Percentiles rank a stretch among this genome's conserved stretches.
These are phyloP conservation scores for Penicillium mononematosum DNA, from an alignment of 495 filamentous ascomycete genomes.

Conservation along the genomic window DNA sequence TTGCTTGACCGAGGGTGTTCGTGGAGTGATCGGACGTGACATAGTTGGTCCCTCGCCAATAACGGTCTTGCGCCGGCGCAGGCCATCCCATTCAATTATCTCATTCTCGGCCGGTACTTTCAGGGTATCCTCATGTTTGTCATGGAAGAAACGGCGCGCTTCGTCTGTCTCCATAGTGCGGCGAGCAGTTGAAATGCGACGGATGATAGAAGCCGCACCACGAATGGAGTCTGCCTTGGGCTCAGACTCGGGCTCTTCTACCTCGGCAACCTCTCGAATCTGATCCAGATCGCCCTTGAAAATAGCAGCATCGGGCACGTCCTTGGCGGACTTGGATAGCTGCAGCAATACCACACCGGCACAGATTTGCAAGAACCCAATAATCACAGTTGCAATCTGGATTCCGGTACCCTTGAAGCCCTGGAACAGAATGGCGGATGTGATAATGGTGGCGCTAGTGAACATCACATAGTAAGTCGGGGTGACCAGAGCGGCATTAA, in stretches of 20 bases:
- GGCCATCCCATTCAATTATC: slow-evolving; percentile 87
- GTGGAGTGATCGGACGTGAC: slow-evolving; percentile 30
- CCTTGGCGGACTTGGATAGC: slow-evolving; percentile 96
- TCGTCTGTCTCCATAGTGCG: slow-evolving; percentile 81
- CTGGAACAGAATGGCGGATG: slow-evolving; percentile 86
- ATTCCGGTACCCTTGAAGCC: slow-evolving; percentile 86
- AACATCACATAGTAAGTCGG: slow-evolving; percentile 99
- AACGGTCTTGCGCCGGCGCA: slow-evolving; percentile 78
- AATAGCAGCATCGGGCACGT: slow-evolving; percentile 90
- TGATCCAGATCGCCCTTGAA: slow-evolving; percentile 94
- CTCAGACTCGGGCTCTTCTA: slow-evolving; percentile 91
- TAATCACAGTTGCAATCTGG: slow-evolving; percentile 82
- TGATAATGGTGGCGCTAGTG: slow-evolving; percentile 90
- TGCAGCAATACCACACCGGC: slow-evolving; percentile 93
- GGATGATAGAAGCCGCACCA: slow-evolving; percentile 84
- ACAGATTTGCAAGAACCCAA: slow-evolving; percentile 95
- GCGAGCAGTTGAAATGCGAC: slow-evolving; percentile 73
- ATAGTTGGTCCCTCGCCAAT: slow-evolving; percentile 49
- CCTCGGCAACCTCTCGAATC: slow-evolving; percentile 88
- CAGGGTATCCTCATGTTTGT: slow-evolving; percentile 68
- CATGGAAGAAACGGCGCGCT: slow-evolving; percentile 73
- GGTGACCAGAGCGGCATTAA: slow-evolving; percentile 95
- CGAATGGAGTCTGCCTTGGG: slow-evolving; percentile 96
- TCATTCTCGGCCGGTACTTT: slow-evolving; percentile 74
- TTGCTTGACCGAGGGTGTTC: slow-evolving; percentile 45